Evolutionary conservation across 352 stramenopile genomes (phyloP).

Genomic region (Globisporangium carolinianum): DNA sequence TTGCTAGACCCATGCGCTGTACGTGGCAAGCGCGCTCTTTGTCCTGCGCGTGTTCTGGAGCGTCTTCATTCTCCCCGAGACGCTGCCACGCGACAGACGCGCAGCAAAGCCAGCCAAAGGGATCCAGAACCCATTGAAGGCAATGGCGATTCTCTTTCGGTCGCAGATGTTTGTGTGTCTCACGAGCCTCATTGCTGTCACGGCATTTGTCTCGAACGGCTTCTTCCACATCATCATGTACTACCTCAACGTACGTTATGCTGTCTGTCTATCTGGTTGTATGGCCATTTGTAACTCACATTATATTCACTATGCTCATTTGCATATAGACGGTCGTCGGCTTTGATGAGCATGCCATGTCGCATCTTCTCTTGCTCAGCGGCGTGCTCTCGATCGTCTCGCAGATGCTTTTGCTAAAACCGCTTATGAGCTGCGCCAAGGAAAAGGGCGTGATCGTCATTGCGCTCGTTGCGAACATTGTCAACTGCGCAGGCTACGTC

Average conservation of each 20-base stretch:
- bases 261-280: too few species aligned
- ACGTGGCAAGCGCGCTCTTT: conserved; percentile 37
- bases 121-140: conserved; percentile 50
- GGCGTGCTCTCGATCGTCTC: conserved; percentile 49
- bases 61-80: conserved; percentile 52
- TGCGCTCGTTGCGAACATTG: conserved; percentile 29
- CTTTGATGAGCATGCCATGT: conserved; percentile 61
- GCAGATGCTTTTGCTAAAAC: conserved; percentile 55
- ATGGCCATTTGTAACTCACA: too few species aligned
- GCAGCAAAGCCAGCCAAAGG: conserved; percentile 8
- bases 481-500: conserved; percentile 32
- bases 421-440: conserved; percentile 41
- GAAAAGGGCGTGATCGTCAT: conserved; percentile 70
- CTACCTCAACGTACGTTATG: conserved; percentile 52
- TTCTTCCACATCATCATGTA: conserved; percentile 61
- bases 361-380: conserved; percentile 49
- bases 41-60: conserved; percentile 47
- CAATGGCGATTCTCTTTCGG: conserved; percentile 63
- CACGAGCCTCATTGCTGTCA: conserved; percentile 60
- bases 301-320: background rate
- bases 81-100: conserved; percentile 34
- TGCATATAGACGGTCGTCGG: conserved; percentile 42
- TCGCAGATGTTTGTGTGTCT: conserved; percentile 55
- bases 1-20: conserved; percentile 36
- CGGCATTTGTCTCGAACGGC: conserved; percentile 51